These are phyloP conservation scores for Leccinum imitatum DNA, from an alignment of 768 basidiomycete species.

Conservation along the genomic window DNA sequence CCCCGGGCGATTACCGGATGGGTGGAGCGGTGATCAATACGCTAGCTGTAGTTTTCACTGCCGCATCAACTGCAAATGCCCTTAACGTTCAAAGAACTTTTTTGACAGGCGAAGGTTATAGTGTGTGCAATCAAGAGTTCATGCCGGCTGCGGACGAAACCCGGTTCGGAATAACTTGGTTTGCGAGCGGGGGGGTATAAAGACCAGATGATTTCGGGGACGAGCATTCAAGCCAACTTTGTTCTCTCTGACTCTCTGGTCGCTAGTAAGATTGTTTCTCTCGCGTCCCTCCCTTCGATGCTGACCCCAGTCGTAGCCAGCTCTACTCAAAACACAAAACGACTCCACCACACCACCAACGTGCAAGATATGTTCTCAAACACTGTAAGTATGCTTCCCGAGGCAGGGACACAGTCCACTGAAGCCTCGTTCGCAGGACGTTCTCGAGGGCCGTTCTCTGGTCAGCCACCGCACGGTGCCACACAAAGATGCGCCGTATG, in stretches of 20 bases:
- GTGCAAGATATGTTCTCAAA: constrained; percentile 4
- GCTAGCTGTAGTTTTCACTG: no score
- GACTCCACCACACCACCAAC: background rate
- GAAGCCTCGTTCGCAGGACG: constrained; percentile 12
- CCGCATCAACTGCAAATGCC: no score
- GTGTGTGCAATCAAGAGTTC: background rate
- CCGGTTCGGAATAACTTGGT: background rate
- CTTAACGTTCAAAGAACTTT: background rate
- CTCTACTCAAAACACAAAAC: background rate
- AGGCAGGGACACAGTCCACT: background rate
- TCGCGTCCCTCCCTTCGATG: background rate
- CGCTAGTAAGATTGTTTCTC: constrained; percentile 1
- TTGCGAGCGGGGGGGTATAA: constrained; percentile 8
- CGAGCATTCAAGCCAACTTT: background rate
- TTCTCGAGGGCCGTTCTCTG: background rate
- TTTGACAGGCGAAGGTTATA: background rate
- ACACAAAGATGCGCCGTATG: constrained; percentile 1
- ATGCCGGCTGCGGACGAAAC: background rate
- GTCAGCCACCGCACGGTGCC: background rate
- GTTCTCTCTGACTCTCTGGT: background rate
- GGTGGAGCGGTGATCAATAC: no score
- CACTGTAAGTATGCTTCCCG: background rate
- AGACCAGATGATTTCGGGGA: background rate
- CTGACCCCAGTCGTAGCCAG: constrained; percentile 2
- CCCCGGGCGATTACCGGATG: no score